Evolutionary conservation across 1,284 basidiomycete genomes (phyloP), one percentile per base, ranked within the genome.

Genomic region (Trametes polyzona): DNA sequence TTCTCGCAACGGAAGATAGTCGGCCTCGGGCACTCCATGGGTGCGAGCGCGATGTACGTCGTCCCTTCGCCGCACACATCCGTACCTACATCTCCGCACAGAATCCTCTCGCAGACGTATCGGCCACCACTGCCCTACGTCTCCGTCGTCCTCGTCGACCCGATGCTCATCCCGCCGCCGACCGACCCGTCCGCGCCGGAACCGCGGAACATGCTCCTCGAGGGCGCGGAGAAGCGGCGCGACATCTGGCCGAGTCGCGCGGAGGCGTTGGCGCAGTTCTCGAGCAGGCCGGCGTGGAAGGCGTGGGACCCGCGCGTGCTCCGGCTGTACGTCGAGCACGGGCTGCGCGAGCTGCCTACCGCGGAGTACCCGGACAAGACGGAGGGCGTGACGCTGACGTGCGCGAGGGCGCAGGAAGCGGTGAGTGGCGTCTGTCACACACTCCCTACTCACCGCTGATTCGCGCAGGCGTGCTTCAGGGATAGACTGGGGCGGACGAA

Each of bases 221-320:
- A 24, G 12, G n/a, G 47, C 39, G 56, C 51, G 16, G 27, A 30
- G 41, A 52, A 17, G 9, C 52, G 63, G 4, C 56, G 54, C 52
- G 63, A 66, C 41, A 52, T 52, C n/a, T 66, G 65, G 65, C 52
- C 63, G 3, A 57, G 52, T 16, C 60, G 54, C 27, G 52, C 33
- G 7, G 54, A 26, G 2, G 65, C 65, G 2, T 42, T 33, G 8
- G 58, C 55, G 21, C 59, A 55, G 57, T 52, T 65, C 44, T 30
- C 47, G 10, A 52, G 43, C 16, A 53, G 61, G 6, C 23, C 39
- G 9, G 55, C 63, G 4, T 66, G 58, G 60, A 43, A 47, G 7
- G 27, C 23, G 0, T 70, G 69, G 69, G 61, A 62, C 41, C 61
- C 67, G 4, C 55, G 55, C 17, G 48, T 40, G 16, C 55, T 61